Evolutionary conservation across 2,329 filamentous ascomycete species (phyloP), one percentile per base, ranked within the genome.

Genomic region (Volutella citrinella): DNA sequence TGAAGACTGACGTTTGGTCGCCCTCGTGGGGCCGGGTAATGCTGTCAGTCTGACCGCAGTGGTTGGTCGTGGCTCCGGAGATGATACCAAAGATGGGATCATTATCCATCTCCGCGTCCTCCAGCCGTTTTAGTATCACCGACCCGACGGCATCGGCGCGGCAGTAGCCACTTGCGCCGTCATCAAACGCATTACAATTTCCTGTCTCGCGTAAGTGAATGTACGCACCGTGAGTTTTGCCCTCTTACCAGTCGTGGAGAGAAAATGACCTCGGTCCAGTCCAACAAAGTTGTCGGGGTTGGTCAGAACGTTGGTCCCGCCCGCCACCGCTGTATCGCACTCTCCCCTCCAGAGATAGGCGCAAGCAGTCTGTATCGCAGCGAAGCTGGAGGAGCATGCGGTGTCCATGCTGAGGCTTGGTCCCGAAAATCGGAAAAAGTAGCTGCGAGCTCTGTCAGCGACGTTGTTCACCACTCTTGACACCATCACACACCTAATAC

Each of bases 1-100:
- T 75, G 51, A 84, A 91, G 10, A 93, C 65, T 29, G 75, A 69
- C 10, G 84, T 78, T 59, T 94, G 88, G 0, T 84, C 83, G 11
- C 78, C 82, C 5, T 79, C 84, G 57, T 93, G 86, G 3, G 88
- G 88, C 38, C 87, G 84, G 0, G 87, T 93, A 52, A 94, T 93
- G 3, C 86, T 90, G 14, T 87, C 79, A 27, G 87, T 80, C 50
- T 89, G 53, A 6, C 46, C 47, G 10, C 46, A 49, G 11, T 49
- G 47, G 7, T 49, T 49, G 20, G 47, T 49, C 7, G 42, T 44
- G 1, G 47, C 47, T 3, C 47, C 46, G 0, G 47, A 34, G 8
- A 49, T 49, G 19, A 43, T 40, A 2, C 47, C 47, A 11, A 49
- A 49, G 17, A 49, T 48, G 7, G 46, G 46, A 2, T 49, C 46